These are phyloP conservation scores for Xylaria flabelliformis DNA, from an alignment of 495 filamentous ascomycete species.

Conservation along the genomic window DNA sequence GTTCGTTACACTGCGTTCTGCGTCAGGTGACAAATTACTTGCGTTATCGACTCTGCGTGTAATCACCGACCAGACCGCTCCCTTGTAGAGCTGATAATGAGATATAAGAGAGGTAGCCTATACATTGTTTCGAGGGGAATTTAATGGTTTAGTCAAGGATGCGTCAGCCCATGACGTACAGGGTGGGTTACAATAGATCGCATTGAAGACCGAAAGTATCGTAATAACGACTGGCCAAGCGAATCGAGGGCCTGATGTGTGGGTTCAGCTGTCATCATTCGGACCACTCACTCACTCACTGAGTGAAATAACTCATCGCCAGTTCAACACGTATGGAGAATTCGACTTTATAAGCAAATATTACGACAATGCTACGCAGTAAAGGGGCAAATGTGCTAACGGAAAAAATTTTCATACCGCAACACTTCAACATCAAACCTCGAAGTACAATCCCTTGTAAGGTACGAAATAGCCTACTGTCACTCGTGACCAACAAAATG, in stretches of 20 bases:
- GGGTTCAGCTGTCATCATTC: conserved; percentile 1
- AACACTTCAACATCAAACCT: not conserved
- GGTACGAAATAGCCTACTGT: not conserved
- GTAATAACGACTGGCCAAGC: not conserved
- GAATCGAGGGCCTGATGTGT: not conserved
- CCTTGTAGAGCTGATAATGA: not conserved
- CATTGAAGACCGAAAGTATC: not conserved
- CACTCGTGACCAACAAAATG: not conserved
- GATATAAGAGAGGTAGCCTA: not conserved
- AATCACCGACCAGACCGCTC: not conserved
- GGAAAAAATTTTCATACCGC: not conserved
- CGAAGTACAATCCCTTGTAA: not conserved
- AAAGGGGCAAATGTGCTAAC: not conserved
- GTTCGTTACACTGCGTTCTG: not conserved
- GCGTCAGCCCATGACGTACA: too few species aligned
- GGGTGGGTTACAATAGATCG: not conserved
- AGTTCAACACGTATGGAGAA: not conserved
- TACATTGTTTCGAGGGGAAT: not conserved
- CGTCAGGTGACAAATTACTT: not conserved
- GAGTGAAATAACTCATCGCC: too few species aligned
- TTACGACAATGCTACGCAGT: not conserved
- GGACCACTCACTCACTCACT: not conserved
- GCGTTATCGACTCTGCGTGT: not conserved
- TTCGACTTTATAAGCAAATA: not conserved
- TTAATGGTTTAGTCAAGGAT: not conserved